Evolutionary conservation across 495 filamentous ascomycete species (phyloP), one percentile per base, ranked within the genome.

Genomic region (Penicillium malachiteum): DNA sequence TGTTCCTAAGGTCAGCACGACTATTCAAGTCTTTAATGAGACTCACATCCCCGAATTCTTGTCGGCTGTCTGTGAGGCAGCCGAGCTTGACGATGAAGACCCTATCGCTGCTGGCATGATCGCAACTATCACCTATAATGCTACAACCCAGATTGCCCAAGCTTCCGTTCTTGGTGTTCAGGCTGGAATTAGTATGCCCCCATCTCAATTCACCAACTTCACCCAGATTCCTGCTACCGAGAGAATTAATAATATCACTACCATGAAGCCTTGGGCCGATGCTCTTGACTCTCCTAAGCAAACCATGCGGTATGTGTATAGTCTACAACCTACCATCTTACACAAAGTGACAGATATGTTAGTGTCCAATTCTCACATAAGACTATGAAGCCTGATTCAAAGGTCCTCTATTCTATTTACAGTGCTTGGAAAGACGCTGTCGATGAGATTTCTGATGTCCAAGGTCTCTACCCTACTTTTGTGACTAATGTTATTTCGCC

Each of bases 1-100:
- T 13, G 55, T 81, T 43, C 69, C 75, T 0, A 70, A 75, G 30
- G 41, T 71, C 21, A 71, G 60, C 56, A 68, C 63, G 5, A 71
- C 65, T 5, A 68, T 72, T 17, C 64, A 73, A 2, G 62, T 65
- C n/a, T 74, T 69, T 16, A 53, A 67, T 5, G 58, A 83, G 56
- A 54, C 38, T 2, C 37, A 42, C 1, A 54, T 71, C 2, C 50
- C 59, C 3, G 44, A 52, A 0, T 68, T 58, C 30, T 35, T 70
- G 4, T 38, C 56, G 14, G 67, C 67, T 5, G 50, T 62, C 12
- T 58, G 53, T 38, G 50, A 65, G 3, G 32, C 54, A 1, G 62
- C 60, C 30, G 54, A 53, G 18, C 34, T 63, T 14, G 54, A 66
- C 31, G 54, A 60, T 1, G 21, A 40, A 10, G 47, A 62, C 16